Evolutionary conservation across 768 basidiomycete species (phyloP), one percentile per base, ranked within the genome.

Genomic region (Pisolithus orientalis): DNA sequence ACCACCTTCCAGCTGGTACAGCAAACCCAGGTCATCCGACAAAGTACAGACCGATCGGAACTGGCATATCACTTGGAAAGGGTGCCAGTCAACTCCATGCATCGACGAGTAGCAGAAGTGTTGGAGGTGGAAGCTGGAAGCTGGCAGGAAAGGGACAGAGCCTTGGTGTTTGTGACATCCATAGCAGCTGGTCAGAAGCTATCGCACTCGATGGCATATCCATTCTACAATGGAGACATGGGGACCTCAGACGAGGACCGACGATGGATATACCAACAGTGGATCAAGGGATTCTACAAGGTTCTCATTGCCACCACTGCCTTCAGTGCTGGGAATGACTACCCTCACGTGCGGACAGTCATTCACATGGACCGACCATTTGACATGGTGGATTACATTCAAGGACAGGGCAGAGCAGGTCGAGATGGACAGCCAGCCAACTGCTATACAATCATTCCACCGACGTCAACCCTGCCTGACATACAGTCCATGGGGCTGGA

Each of bases 271-370:
- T 61, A 62, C 10, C 1, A 47, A 0, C 11, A 43, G 1, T 68
- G 63, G 64, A 21, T 44, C 3, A 1, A 1, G 0, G 64, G 62
- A 0, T 9, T 28, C 1, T 3, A 34, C 4, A 24, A 8, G 0
- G 44, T 52, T 0, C 40, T 68, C 4, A 48, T 65, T 6, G 50
- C 53, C 8, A 67, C 63, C 3, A 59, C 52, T 2, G 62, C 63
- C 1, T 57, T 69, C 47, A 58, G 56, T 1, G 59, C 59, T 0
- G 65, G 67, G 0, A 62, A 63, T 27, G 65, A 66, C 42, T 61
- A 62, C 42, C 29, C 59, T 0, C 47, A 53, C 10, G 58, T 63
- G 5, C 49, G 56, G 5, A 40, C 62, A 0, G 55, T 60, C 0
- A 51, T 64, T 1, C 62, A 65, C 45, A 25, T 43, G 6, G 54